Evolutionary conservation across 108 stramenopile genomes (phyloP).

Genomic region (Nannochloropsis gaditana): DNA sequence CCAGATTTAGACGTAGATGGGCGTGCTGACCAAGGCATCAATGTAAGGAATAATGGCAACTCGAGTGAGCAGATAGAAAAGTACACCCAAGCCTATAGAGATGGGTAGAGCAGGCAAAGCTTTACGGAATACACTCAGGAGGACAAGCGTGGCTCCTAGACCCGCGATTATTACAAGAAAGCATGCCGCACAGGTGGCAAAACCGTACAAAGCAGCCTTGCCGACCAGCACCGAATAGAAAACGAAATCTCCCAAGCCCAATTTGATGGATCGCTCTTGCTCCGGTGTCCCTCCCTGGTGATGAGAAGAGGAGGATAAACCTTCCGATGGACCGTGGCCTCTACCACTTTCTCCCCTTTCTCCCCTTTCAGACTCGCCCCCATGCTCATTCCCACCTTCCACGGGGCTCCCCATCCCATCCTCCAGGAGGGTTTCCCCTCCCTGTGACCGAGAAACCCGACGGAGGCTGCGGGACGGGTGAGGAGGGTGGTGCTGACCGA

Average conservation of each 20-base stretch:
- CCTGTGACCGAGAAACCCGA: too few relatives aligned
- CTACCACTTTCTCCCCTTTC: neutral
- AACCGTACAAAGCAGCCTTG: conserved; percentile 78
- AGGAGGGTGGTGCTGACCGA: neutral
- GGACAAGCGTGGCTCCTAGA: conserved; percentile 71
- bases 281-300: conserved; percentile 5
- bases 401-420: neutral
- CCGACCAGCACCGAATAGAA: conserved; percentile 89
- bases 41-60: conserved; percentile 46
- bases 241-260: conserved; percentile 82
- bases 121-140: conserved; percentile 71
- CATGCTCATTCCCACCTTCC: neutral
- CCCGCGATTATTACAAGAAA: conserved; percentile 73
- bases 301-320: neutral
- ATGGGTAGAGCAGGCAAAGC: conserved; percentile 69
- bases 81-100: conserved; percentile 42
- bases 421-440: neutral
- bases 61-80: conserved; percentile 40
- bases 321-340: conserved; percentile 20
- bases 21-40: conserved; percentile 38
- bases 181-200: conserved; percentile 78
- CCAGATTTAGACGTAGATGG: conserved; percentile 39
- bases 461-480: neutral
- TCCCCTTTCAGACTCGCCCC: neutral
- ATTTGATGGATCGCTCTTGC: conserved; percentile 25